phyloP scores from a whole-genome alignment of 306 rosid species.

The Cyclanthera cordifolia region DNA sequence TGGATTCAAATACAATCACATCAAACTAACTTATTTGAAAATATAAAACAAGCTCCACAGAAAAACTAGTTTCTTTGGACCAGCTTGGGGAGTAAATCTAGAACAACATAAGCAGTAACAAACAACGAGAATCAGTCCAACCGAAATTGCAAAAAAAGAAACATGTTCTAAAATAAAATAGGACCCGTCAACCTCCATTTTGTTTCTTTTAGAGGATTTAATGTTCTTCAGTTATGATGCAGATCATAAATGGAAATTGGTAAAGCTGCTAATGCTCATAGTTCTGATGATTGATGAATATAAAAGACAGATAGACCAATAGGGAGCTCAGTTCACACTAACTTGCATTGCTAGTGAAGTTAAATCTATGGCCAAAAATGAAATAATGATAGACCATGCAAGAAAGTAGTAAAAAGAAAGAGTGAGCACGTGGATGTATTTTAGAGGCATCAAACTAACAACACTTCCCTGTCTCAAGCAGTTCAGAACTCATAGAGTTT shows the following conservation, averaged over 20 bases:
- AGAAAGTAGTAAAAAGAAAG: neutral
- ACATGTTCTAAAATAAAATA: neutral
- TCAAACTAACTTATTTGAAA: neutral
- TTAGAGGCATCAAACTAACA: neutral
- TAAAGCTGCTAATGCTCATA: neutral
- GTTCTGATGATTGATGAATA: neutral
- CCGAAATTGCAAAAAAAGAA: neutral
- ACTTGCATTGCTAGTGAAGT: neutral
- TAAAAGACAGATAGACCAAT: neutral
- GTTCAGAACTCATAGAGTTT: neutral
- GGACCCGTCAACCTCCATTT: neutral
- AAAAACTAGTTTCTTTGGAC: conserved; percentile 1
- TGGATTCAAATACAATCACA: neutral
- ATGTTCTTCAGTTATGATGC: neutral
- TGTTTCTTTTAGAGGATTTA: neutral
- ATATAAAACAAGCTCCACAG: conserved; percentile 21
- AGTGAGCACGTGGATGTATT: neutral
- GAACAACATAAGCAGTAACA: neutral
- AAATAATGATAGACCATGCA: neutral
- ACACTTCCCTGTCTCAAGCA: neutral
- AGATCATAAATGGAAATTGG: neutral
- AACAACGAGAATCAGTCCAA: neutral
- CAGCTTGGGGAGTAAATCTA: conserved; percentile 5
- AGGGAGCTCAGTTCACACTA: neutral
- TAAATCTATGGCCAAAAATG: neutral